Conservation (phyloP, 768 basidiomycete genomes). For the Mycena filopes region DNA sequence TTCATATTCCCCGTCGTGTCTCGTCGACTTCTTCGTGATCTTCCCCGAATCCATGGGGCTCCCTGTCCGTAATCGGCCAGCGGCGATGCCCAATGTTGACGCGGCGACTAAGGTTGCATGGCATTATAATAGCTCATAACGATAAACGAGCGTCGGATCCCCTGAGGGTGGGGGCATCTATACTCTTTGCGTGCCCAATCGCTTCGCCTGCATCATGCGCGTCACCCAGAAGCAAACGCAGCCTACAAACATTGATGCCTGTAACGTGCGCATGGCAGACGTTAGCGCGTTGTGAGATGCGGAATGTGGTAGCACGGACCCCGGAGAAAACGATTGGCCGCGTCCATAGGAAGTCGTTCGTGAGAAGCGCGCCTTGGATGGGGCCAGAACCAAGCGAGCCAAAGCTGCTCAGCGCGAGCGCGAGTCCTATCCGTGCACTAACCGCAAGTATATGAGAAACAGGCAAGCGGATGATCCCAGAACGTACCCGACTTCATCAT, state of each 20-base stretch:
- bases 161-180: background rate
- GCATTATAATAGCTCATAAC: constrained; percentile 10
- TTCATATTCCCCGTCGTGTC: no score
- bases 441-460: background rate
- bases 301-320: background rate
- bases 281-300: background rate
- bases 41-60: background rate
- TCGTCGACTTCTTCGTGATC: background rate
- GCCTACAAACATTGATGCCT: constrained; percentile 12
- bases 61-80: background rate
- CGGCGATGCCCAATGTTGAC: background rate
- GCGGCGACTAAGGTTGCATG: background rate
- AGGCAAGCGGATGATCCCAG: background rate
- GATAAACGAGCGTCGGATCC: background rate
- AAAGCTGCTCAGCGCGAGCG: constrained; percentile 10
- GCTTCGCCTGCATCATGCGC: constrained; percentile 12
- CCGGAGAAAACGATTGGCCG: constrained; percentile 20
- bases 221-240: constrained; percentile 7
- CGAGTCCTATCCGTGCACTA: constrained; percentile 17
- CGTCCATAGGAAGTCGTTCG: constrained; percentile 5
- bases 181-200: constrained; percentile 5
- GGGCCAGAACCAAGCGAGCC: constrained; percentile 17
- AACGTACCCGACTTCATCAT: constrained; percentile 16
- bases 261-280: background rate
- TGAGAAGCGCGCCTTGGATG: constrained; percentile 23